Evolutionary conservation across 352 stramenopile genomes (phyloP).

Genomic region (Phytopythium sindhum): DNA sequence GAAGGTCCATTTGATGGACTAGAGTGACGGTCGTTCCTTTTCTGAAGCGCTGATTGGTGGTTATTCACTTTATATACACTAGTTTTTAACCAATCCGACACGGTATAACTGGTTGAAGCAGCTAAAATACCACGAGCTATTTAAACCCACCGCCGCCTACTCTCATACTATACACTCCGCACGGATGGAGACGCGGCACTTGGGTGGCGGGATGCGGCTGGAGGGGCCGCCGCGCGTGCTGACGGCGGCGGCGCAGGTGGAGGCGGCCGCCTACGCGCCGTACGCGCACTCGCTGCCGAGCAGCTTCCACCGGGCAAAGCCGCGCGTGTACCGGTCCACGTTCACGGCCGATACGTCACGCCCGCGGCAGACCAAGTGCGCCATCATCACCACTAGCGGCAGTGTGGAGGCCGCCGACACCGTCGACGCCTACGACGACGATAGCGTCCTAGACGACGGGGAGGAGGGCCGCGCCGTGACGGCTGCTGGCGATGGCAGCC

Average conservation of each 20-base stretch:
- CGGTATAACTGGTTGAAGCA: conserved; percentile 5
- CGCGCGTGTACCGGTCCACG: conserved; percentile 41
- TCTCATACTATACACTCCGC: no score
- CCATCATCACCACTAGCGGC: conserved; percentile 35
- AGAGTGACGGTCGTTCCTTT: not conserved
- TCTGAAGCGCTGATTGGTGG: not conserved
- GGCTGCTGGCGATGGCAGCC: not conserved
- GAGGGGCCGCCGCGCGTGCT: not conserved
- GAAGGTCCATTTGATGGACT: not conserved
- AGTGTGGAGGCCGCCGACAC: not conserved
- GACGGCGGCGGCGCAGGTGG: not conserved
- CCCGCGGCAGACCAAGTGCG: conserved; percentile 28
- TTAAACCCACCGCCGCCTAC: not conserved
- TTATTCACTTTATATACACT: not conserved
- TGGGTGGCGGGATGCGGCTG: not conserved
- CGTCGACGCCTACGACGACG: no score
- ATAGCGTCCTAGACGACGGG: not conserved
- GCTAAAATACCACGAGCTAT: not conserved
- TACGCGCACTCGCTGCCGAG: conserved; percentile 53
- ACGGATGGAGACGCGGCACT: not conserved
- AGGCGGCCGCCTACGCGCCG: conserved; percentile 17
- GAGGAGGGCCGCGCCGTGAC: not conserved
- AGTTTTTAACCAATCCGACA: conserved; percentile 1
- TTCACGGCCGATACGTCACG: conserved; percentile 26
- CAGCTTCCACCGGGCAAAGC: conserved; percentile 52